Percentiles rank a stretch among this genome's conserved stretches.
These are phyloP conservation scores for Phytophthora lateralis DNA, from an alignment of 352 stramenopile genomes.

Conservation along the genomic window DNA sequence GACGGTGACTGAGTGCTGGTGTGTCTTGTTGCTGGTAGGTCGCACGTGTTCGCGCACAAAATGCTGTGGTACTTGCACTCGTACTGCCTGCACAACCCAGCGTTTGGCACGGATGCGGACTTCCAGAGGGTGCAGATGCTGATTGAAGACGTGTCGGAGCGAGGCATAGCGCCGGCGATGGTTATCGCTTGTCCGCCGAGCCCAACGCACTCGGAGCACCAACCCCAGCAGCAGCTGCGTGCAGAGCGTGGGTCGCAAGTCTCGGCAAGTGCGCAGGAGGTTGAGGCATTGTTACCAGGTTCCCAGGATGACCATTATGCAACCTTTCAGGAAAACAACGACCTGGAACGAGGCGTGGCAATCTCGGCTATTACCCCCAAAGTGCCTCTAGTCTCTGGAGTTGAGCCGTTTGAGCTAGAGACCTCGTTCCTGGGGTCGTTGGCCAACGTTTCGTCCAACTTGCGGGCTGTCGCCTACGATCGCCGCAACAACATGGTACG, in stretches of 20 bases:
- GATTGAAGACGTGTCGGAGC: slow-evolving; percentile 77
- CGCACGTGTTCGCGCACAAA: slow-evolving; percentile 85
- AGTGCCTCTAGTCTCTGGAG: slow-evolving; percentile 10
- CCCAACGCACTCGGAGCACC: slow-evolving; percentile 26
- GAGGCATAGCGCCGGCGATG: slow-evolving; percentile 53
- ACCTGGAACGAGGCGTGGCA: slow-evolving; percentile 48
- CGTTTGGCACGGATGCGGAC: slow-evolving; percentile 60
- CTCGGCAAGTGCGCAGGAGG: slow-evolving; percentile 47
- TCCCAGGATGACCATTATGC: slow-evolving; percentile 71
- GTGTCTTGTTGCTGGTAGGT: slow-evolving; percentile 38
- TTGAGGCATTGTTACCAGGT: slow-evolving; percentile 51
- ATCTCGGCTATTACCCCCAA: slow-evolving; percentile 16
- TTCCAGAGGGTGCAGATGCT: slow-evolving; percentile 73
- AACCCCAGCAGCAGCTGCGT: slow-evolving; percentile 24
- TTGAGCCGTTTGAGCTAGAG: slow-evolving; percentile 73
- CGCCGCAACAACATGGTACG: slow-evolving; percentile 74
- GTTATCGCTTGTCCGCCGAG: slow-evolving; percentile 43
- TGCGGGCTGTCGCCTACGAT: slow-evolving; percentile 60
- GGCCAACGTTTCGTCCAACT: slow-evolving; percentile 77
- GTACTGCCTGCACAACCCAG: slow-evolving; percentile 70
- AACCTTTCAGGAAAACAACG: slow-evolving; percentile 59
- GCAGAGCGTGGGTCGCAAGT: slow-evolving; percentile 24
- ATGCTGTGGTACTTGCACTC: slow-evolving; percentile 87
- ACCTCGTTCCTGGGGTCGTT: slow-evolving; percentile 70
- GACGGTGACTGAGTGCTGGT: neutral